A percentile compares a stretch with the other conserved stretches of the same genome.
Conservation (phyloP, 106 monocot species). For the Apostasia ramifera region DNA sequence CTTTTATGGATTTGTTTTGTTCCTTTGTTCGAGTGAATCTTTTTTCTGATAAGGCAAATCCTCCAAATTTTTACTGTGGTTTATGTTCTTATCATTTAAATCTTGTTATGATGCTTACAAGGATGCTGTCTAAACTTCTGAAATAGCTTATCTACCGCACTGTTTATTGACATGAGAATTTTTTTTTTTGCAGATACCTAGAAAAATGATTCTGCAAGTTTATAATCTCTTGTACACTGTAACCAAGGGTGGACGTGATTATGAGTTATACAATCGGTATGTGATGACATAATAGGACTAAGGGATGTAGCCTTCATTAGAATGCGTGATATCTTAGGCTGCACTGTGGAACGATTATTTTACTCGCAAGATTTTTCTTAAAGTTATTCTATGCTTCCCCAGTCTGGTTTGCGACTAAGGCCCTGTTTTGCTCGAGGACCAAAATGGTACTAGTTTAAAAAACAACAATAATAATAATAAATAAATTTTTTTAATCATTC, state of each 20-base stretch:
- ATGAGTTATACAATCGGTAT: constrained; percentile 95
- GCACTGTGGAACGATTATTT: neutral
- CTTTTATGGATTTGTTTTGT: constrained; percentile 99
- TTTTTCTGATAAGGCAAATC: constrained; percentile 83
- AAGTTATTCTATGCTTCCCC: too few species aligned
- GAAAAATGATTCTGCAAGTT: constrained; percentile 95
- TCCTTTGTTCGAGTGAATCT: constrained; percentile 90
- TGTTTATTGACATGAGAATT: constrained; percentile 6
- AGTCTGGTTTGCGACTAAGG: too few species aligned
- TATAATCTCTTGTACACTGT: constrained; percentile 84
- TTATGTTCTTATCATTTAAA: neutral
- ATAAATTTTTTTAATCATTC: too few species aligned
- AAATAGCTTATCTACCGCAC: neutral
- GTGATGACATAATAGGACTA: neutral
- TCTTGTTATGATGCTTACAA: neutral
- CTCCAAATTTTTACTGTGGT: neutral
- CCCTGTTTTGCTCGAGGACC: too few species aligned
- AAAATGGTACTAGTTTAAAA: too few species aligned
- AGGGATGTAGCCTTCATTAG: neutral
- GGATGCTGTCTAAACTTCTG: neutral
- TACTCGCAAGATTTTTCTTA: too few species aligned
- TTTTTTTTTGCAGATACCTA: constrained; percentile 72
- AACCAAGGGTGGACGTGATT: constrained; percentile 84
- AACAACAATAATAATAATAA: too few species aligned
- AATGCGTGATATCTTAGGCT: neutral